phyloP scores from a whole-genome alignment of 305 asterid species.

The Plantago lanceolata region DNA sequence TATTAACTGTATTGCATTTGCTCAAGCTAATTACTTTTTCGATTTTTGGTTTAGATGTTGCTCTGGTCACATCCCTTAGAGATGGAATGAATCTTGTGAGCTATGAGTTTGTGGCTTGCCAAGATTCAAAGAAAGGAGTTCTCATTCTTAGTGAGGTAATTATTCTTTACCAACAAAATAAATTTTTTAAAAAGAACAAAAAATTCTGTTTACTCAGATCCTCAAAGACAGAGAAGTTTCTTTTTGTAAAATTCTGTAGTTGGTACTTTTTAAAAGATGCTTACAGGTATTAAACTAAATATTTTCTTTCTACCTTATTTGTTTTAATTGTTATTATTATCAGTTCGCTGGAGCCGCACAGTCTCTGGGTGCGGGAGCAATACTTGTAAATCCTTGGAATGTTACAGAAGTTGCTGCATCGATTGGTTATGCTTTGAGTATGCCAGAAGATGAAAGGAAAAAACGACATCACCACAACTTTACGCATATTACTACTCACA shows the following conservation, averaged over 20 bases:
- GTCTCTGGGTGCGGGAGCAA: constrained; percentile 94
- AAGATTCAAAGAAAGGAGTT: constrained; percentile 84
- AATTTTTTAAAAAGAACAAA: no score
- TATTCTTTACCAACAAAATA: constrained; percentile 7
- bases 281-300: background rate
- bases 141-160: constrained; percentile 90
- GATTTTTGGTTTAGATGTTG: constrained; percentile 52
- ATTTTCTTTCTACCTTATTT: background rate
- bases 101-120: constrained; percentile 96
- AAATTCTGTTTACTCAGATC: no score
- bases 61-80: constrained; percentile 84
- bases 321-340: constrained; percentile 7
- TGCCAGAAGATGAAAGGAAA: constrained; percentile 79
- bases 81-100: constrained; percentile 99
- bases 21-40: background rate
- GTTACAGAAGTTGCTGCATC: constrained; percentile 82
- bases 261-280: background rate
- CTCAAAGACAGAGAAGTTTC: no score
- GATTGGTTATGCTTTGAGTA: constrained; percentile 69
- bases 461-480: constrained; percentile 84
- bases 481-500: constrained; percentile 77
- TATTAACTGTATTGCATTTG: background rate
- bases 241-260: background rate
- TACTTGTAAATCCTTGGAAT: constrained; percentile 89
- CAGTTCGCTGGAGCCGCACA: constrained; percentile 98